These are phyloP conservation scores for Rhinocladiella mackenziei DNA, from an alignment of 2,329 filamentous ascomycete species.

Conservation along the genomic window DNA sequence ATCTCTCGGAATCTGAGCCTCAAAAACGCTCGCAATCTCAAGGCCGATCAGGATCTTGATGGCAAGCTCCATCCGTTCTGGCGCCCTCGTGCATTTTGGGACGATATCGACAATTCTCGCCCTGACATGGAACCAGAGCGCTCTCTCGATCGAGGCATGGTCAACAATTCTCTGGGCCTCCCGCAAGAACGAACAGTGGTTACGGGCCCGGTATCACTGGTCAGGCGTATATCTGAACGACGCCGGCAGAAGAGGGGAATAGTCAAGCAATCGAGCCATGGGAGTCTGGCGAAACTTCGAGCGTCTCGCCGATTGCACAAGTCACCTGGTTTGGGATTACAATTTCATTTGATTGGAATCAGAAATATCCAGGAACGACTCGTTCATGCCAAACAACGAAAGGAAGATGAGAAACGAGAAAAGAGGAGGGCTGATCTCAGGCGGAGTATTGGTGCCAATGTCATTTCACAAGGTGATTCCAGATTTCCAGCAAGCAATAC, in stretches of 20 bases:
- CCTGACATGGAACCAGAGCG: conserved; percentile 38
- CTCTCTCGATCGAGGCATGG: conserved; percentile 42
- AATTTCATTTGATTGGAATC: conserved; percentile 51
- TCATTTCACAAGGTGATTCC: conserved; percentile 35
- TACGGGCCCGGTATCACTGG: conserved; percentile 39
- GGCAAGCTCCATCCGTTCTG: conserved; percentile 57
- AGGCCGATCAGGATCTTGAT: conserved; percentile 44
- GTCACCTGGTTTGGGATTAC: conserved; percentile 44
- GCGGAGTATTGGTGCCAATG: conserved; percentile 50
- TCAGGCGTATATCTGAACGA: conserved; percentile 35
- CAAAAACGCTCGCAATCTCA: conserved; percentile 41
- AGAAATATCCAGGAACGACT: conserved; percentile 48
- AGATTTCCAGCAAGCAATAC: conserved; percentile 29
- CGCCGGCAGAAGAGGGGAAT: conserved; percentile 29
- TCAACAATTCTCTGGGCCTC: conserved; percentile 56
- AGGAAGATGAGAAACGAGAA: conserved; percentile 48
- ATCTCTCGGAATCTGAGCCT: conserved; percentile 40
- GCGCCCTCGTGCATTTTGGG: conserved; percentile 62
- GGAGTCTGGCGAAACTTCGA: conserved; percentile 34
- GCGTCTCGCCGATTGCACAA: conserved; percentile 25
- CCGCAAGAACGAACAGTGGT: conserved; percentile 47
- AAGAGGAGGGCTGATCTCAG: conserved; percentile 52
- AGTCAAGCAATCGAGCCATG: conserved; percentile 32
- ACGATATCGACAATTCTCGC: conserved; percentile 46
- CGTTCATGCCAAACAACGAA: conserved; percentile 40